Conservation (phyloP, 441 rosid species). For the Corymbia calophylla region DNA sequence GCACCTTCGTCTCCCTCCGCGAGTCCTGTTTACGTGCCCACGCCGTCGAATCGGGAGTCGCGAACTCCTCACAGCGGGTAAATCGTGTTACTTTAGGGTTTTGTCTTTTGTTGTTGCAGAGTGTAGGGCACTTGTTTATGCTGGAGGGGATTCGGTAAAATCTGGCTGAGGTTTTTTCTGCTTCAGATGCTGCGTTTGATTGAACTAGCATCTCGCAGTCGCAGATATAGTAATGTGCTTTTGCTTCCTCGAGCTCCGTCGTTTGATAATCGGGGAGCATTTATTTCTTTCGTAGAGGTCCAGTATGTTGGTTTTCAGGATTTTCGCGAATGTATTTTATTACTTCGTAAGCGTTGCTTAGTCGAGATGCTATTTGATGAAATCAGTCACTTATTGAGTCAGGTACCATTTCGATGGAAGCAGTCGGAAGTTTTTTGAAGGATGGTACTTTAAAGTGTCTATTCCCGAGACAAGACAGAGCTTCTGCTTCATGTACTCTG, state of each 20-base stretch:
- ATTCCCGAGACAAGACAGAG: constrained; percentile 81
- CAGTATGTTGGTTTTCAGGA: background rate
- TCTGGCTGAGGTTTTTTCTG: background rate
- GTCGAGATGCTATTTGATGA: background rate
- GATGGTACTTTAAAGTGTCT: constrained; percentile 93
- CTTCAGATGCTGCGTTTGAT: background rate
- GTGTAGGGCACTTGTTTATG: background rate
- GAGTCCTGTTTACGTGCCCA: constrained; percentile 55
- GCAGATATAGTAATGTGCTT: background rate
- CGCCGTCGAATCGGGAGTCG: constrained; percentile 64
- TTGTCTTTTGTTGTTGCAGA: background rate
- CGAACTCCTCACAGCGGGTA: constrained; percentile 99
- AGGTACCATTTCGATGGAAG: constrained; percentile 96
- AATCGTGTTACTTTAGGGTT: background rate
- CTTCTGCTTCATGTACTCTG: constrained; percentile 92
- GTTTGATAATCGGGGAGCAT: background rate
- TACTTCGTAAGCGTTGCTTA: background rate
- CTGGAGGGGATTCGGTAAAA: background rate
- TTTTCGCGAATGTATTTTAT: background rate
- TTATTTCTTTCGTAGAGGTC: background rate
- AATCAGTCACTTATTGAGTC: background rate
- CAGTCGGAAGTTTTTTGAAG: constrained; percentile 66
- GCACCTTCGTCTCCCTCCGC: background rate
- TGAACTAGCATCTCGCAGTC: background rate
- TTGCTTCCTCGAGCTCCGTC: background rate